Conservation (phyloP, 73 alveolate species). For the Paraurostyla sp. region DNA sequence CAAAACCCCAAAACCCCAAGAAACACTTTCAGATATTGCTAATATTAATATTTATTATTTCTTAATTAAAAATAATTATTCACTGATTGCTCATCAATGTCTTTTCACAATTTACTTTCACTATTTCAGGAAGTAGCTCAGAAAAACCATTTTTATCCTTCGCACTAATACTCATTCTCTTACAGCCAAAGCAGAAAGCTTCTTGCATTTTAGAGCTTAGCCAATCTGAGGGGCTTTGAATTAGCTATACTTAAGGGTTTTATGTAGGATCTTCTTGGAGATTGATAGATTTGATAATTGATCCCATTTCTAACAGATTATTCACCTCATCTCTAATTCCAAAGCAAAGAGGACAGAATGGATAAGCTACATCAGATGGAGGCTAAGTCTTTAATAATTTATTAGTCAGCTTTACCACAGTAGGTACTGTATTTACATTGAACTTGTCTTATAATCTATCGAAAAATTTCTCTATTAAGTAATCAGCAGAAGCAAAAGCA, state of each 20-base stretch:
- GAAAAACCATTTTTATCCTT: constrained; percentile 17
- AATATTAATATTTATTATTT: no score
- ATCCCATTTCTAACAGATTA: constrained; percentile 67
- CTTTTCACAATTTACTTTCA: background rate
- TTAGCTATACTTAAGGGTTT: background rate
- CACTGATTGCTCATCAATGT: no score
- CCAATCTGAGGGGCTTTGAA: constrained; percentile 17
- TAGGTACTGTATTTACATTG: constrained; percentile 59
- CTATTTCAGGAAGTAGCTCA: constrained; percentile 48
- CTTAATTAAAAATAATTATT: no score
- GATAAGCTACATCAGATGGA: background rate
- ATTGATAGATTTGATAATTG: constrained; percentile 25
- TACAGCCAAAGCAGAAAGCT: constrained; percentile 70
- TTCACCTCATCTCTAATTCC: constrained; percentile 66
- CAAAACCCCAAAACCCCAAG: no score
- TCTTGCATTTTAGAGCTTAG: constrained; percentile 43
- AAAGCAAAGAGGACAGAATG: constrained; percentile 68
- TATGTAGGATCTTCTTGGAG: constrained; percentile 20
- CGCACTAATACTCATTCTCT: constrained; percentile 48
- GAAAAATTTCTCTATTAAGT: constrained; percentile 47
- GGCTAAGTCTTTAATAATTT: constrained; percentile 46
- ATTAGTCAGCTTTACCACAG: constrained; percentile 56
- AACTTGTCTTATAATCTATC: constrained; percentile 11
- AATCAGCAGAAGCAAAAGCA: constrained; percentile 42
- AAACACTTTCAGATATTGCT: no score